Evolutionary conservation across 495 filamentous ascomycete genomes (phyloP), one percentile per base, ranked within the genome.

Genomic region (Aspergillus cristatus): DNA sequence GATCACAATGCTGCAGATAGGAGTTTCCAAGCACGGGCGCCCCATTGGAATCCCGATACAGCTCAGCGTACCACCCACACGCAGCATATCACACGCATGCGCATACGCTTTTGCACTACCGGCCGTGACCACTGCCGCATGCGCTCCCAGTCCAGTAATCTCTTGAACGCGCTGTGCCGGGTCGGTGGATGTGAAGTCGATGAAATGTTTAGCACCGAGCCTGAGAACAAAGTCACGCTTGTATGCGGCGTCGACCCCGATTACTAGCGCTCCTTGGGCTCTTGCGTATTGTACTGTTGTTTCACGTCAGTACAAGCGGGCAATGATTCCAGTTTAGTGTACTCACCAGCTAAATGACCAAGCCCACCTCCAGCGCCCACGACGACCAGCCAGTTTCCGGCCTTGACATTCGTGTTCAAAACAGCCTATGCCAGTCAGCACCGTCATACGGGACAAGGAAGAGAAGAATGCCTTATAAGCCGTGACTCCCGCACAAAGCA

Each of bases 311-410:
- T 24, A 8, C 4, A 24, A 4, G 20, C 4, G 20, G 4, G 20
- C 20, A 24, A 24, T 24, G 20, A 8, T n/a, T 6, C 24, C 24
- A 26, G 24, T 15, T 13, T 13, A n/a, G 20, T 4, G 8, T 15
- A 32, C 58, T 28, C 42, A 70, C 62, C 62, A 29, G 62, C 65
- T 20, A 70, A 49, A 45, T 70, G 62, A 3, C 68, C 70, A 14
- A 73, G 53, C 16, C 68, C 70, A 37, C 67, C 70, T 8, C 67
- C 68, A n/a, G 70, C 67, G 6, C 66, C 66, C 14, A 71, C 60
- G 25, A 71, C 65, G 5, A 66, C 64, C 28, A 71, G 38, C 60
- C 63, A 68, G 17, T 64, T 53, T 13, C 62, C 64, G n/a, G 60
- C 49, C 18, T 55, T 51, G 34, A 68, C 38, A 28, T 59, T 58